phyloP scores from a whole-genome alignment of 352 stramenopile genomes.

The Phytophthora agathidicida region DNA sequence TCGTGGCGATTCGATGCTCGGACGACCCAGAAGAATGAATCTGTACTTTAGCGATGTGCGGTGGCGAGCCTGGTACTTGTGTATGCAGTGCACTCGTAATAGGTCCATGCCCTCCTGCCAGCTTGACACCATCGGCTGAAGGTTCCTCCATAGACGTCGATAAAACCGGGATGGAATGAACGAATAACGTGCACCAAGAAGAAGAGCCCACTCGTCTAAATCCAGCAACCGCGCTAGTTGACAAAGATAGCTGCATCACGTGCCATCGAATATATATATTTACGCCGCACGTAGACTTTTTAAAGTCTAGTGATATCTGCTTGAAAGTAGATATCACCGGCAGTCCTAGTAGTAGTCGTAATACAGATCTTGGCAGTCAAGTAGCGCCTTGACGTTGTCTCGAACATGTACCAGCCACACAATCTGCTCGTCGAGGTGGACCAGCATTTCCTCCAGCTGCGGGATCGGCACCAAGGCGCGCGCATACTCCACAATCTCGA shows the following conservation, averaged over 20 bases:
- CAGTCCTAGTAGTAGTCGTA: constrained; percentile 35
- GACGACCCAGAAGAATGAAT: too few species aligned
- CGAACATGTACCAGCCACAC: constrained; percentile 69
- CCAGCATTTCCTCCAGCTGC: constrained; percentile 82
- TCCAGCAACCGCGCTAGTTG: too few species aligned
- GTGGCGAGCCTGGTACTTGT: background rate
- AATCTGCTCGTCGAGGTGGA: constrained; percentile 67
- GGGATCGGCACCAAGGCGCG: constrained; percentile 72
- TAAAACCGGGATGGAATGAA: constrained; percentile 1
- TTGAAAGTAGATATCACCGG: background rate
- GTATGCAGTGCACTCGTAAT: background rate
- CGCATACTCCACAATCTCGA: constrained; percentile 82
- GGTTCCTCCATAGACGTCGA: constrained; percentile 10
- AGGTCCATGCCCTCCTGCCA: background rate
- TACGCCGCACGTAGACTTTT: constrained; percentile 14
- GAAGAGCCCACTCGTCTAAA: too few species aligned
- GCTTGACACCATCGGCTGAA: background rate
- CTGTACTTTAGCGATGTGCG: background rate
- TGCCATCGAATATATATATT: constrained; percentile 24
- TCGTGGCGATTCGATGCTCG: too few species aligned
- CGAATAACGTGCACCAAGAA: too few species aligned
- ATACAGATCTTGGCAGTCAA: constrained; percentile 65
- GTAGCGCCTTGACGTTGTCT: constrained; percentile 75
- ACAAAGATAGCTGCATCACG: constrained; percentile 23
- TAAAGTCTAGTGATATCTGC: constrained; percentile 1